Percentiles rank a stretch among this genome's conserved stretches.
Evolutionary conservation across 129 eudicot species (phyloP).

Genomic region (Sambucus nigra): DNA sequence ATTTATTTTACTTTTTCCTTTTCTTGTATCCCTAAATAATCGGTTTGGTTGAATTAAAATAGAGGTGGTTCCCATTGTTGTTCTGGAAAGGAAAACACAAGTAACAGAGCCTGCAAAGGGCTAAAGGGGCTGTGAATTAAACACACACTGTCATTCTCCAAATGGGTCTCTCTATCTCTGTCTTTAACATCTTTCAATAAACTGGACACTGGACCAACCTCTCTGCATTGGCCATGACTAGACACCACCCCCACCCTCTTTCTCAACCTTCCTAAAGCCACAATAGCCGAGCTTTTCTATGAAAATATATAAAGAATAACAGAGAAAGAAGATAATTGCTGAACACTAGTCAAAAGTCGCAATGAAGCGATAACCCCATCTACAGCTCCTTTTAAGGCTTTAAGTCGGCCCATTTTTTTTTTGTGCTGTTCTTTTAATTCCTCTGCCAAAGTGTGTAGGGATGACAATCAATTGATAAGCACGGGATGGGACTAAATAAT

Average conservation of each 20-base stretch:
- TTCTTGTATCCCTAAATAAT: too few species aligned
- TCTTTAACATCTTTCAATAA: background rate
- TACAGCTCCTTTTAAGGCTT: background rate
- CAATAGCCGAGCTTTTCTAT: background rate
- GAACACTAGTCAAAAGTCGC: background rate
- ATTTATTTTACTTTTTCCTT: too few species aligned
- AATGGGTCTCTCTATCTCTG: background rate
- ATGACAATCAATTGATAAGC: background rate
- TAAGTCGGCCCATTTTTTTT: background rate
- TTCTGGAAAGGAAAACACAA: background rate
- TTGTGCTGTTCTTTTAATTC: background rate
- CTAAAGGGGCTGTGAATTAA: background rate
- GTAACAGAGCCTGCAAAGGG: constrained; percentile 1
- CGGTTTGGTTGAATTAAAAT: too few species aligned
- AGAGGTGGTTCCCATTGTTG: background rate
- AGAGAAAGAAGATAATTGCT: background rate
- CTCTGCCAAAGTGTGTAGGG: background rate
- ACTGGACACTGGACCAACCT: too few species aligned
- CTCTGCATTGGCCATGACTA: too few species aligned
- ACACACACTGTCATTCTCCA: background rate
- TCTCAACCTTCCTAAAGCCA: too few species aligned
- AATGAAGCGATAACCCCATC: background rate
- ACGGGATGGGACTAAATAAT: too few species aligned
- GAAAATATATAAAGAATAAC: background rate
- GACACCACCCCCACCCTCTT: too few species aligned